phyloP scores from a whole-genome alignment of 2,329 filamentous ascomycete species.

The Fusarium sororula region DNA sequence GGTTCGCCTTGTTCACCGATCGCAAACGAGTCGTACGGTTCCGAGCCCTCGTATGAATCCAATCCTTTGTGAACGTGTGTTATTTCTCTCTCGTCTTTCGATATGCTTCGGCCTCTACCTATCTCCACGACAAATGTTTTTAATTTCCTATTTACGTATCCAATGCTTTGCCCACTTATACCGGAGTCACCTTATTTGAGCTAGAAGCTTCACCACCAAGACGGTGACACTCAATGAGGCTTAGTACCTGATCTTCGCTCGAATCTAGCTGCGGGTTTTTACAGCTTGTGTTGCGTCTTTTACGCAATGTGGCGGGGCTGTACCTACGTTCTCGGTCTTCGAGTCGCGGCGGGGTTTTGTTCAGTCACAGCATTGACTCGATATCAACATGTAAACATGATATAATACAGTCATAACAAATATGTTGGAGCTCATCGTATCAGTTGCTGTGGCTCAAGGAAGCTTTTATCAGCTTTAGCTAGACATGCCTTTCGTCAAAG shows the following conservation, averaged over 20 bases:
- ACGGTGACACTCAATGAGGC: slow-evolving; percentile 25
- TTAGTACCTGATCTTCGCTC: slow-evolving; percentile 36
- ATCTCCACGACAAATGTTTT: slow-evolving; percentile 2
- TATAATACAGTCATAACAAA: background rate
- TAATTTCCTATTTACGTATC: slow-evolving; percentile 28
- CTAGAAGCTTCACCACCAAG: slow-evolving; percentile 31
- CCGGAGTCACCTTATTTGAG: slow-evolving; percentile 29
- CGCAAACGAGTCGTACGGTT: slow-evolving; percentile 27
- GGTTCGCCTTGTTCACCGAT: slow-evolving; percentile 23
- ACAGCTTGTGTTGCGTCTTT: slow-evolving; percentile 43
- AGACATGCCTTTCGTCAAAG: background rate
- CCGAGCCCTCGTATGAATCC: background rate
- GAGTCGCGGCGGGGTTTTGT: slow-evolving; percentile 12
- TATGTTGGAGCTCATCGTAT: background rate
- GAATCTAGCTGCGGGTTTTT: slow-evolving; percentile 34
- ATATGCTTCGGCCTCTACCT: slow-evolving; percentile 15
- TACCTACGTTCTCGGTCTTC: slow-evolving; percentile 15
- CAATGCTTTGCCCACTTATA: slow-evolving; percentile 27
- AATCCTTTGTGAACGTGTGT: background rate
- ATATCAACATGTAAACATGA: slow-evolving; percentile 13
- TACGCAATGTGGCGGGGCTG: slow-evolving; percentile 42
- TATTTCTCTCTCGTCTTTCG: slow-evolving; percentile 10
- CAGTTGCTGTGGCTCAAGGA: background rate
- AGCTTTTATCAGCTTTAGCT: background rate
- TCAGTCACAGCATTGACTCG: slow-evolving; percentile 5